Conservation (phyloP, 176 grass and related monocot species). For the Ensete ventricosum region DNA sequence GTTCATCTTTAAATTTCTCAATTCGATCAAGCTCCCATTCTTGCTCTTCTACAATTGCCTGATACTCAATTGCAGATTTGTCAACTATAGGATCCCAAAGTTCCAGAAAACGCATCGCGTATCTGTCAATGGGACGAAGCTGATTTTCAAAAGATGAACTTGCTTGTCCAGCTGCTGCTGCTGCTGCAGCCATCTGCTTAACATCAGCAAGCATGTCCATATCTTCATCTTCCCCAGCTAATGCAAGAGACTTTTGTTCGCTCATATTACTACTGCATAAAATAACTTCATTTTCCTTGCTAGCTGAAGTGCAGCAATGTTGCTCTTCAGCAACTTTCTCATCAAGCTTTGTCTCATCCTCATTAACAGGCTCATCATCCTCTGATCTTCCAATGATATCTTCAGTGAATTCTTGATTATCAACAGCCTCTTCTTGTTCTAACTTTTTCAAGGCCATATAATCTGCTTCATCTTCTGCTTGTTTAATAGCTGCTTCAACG, state of each 20-base stretch:
- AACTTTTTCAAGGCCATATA: slow-evolving; percentile 98
- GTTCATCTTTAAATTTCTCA: slow-evolving; percentile 92
- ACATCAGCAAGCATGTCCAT: slow-evolving; percentile 97
- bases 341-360: slow-evolving; percentile 62
- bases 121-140: slow-evolving; percentile 91
- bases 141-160: slow-evolving; percentile 98
- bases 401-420: slow-evolving; percentile 97
- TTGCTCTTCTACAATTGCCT: slow-evolving; percentile 69
- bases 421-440: slow-evolving; percentile 89
- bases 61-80: slow-evolving; percentile 57
- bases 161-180: slow-evolving; percentile 81
- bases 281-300: slow-evolving; percentile 42
- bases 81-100: slow-evolving; percentile 91
- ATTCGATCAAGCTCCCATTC: slow-evolving; percentile 99
- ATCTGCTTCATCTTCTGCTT: slow-evolving; percentile 96
- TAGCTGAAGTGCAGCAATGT: slow-evolving; percentile 37
- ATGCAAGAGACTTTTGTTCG: slow-evolving; percentile 64
- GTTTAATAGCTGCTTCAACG: slow-evolving; percentile 94
- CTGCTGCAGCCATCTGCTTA: slow-evolving; percentile 93
- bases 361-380: slow-evolving; percentile 75
- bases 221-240: slow-evolving; percentile 77
- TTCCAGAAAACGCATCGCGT: slow-evolving; percentile 94
- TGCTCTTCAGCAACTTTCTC: slow-evolving; percentile 55
- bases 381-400: slow-evolving; percentile 59
- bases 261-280: slow-evolving; percentile 36